Percentiles rank a stretch among this genome's conserved stretches.
These are phyloP conservation scores for Graphiopsis chlorocephala DNA, from an alignment of 2,329 filamentous ascomycete genomes.

Conservation along the genomic window DNA sequence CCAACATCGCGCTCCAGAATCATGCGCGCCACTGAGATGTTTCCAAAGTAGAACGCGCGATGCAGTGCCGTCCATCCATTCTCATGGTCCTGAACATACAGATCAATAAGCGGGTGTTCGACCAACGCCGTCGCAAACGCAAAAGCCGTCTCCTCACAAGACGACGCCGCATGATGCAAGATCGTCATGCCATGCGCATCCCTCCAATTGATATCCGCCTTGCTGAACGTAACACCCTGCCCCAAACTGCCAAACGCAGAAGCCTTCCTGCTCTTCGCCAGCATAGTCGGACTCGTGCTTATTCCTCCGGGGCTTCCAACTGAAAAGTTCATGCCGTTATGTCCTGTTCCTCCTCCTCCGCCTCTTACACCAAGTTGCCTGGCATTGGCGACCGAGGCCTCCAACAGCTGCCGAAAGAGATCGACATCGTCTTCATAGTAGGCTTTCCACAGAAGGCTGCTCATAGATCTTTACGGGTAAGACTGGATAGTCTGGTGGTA, in stretches of 20 bases:
- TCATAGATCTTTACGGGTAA: conserved; percentile 64
- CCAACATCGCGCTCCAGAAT: conserved; percentile 75
- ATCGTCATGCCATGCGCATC: conserved; percentile 80
- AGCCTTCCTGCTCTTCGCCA: conserved; percentile 35
- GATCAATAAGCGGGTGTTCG: conserved; percentile 76
- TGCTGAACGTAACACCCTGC: conserved; percentile 42
- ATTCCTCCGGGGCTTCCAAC: conserved; percentile 46
- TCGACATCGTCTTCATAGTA: conserved; percentile 98
- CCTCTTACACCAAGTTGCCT: conserved; percentile 46
- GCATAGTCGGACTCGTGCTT: conserved; percentile 45
- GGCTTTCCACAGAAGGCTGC: conserved; percentile 92
- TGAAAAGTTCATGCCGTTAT: conserved; percentile 29
- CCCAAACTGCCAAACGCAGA: conserved; percentile 11
- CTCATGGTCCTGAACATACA: conserved; percentile 83
- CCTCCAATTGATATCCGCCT: conserved; percentile 77
- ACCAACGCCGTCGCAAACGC: conserved; percentile 77
- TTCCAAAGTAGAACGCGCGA: conserved; percentile 84
- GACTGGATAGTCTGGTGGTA: conserved; percentile 26
- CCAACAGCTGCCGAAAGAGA: conserved; percentile 84
- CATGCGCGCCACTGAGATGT: conserved; percentile 78
- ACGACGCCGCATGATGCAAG: conserved; percentile 79
- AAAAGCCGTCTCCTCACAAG: conserved; percentile 64
- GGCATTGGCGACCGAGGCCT: conserved; percentile 61
- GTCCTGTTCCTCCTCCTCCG: conserved; percentile 23
- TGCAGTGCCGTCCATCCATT: conserved; percentile 96